Conservation (phyloP, 2,329 filamentous ascomycete genomes). For the Coniella vitis region DNA sequence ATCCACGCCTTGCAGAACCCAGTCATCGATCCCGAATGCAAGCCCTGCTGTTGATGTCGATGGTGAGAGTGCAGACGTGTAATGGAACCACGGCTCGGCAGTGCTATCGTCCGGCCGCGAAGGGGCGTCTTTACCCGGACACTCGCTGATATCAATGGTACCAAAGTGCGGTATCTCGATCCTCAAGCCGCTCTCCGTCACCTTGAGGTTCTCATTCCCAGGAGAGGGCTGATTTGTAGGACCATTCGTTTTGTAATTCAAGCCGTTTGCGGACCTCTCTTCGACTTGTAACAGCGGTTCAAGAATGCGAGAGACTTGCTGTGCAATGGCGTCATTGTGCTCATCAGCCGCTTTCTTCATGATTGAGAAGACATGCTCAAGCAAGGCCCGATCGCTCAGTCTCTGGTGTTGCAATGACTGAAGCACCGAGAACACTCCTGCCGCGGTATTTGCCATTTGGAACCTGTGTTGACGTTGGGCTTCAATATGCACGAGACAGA, state of each 20-base stretch:
- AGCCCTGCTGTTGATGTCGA: no score
- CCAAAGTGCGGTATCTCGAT: conserved; percentile 39
- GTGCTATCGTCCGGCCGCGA: neutral
- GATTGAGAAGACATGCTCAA: conserved; percentile 30
- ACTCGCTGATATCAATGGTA: conserved; percentile 28
- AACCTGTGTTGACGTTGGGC: conserved; percentile 21
- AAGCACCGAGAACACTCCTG: conserved; percentile 15
- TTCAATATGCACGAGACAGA: conserved; percentile 36
- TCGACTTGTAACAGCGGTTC: conserved; percentile 33
- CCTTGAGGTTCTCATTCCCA: conserved; percentile 10
- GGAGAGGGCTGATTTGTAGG: no score
- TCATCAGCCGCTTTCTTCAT: conserved; percentile 23
- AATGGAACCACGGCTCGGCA: neutral
- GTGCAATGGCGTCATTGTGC: conserved; percentile 22
- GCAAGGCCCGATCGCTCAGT: conserved; percentile 32
- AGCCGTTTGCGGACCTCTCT: conserved; percentile 25
- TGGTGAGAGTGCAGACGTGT: neutral
- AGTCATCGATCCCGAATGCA: conserved; percentile 20
- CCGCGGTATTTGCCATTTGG: no score
- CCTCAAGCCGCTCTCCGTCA: conserved; percentile 22
- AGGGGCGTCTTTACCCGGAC: neutral
- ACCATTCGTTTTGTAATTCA: conserved; percentile 21
- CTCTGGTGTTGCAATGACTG: conserved; percentile 35
- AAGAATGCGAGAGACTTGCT: conserved; percentile 27
- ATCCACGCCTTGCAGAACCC: conserved; percentile 25